Percentiles rank a stretch among this genome's conserved stretches.
phyloP scores from a whole-genome alignment of 2,329 filamentous ascomycete genomes.

The Aspergillus versicolor region DNA sequence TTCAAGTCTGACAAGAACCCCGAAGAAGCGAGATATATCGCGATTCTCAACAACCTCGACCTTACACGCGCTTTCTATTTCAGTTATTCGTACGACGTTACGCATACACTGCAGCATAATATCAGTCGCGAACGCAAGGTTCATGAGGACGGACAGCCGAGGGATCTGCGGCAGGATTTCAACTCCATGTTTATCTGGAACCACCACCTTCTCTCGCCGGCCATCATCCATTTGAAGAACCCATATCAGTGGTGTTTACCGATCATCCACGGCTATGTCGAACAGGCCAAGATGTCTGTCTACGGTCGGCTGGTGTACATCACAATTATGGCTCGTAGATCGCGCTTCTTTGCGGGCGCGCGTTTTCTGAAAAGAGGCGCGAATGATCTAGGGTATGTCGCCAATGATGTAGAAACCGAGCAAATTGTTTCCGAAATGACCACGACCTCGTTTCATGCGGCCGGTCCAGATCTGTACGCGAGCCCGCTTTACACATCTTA shows the following conservation, averaged over 20 bases:
- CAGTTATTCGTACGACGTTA: constrained; percentile 97
- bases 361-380: constrained; percentile 91
- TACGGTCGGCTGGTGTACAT: constrained; percentile 90
- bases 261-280: constrained; percentile 93
- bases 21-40: constrained; percentile 85
- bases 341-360: constrained; percentile 89
- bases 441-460: constrained; percentile 92
- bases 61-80: constrained; percentile 93
- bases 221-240: constrained; percentile 67
- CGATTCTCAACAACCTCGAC: constrained; percentile 87
- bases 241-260: constrained; percentile 95
- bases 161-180: constrained; percentile 71
- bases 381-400: constrained; percentile 92
- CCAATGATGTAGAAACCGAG: constrained; percentile 98
- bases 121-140: constrained; percentile 76
- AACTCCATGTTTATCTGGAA: constrained; percentile 99
- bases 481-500: constrained; percentile 95
- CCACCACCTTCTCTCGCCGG: constrained; percentile 78
- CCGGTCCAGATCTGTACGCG: constrained; percentile 78
- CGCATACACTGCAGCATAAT: constrained; percentile 86
- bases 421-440: constrained; percentile 95
- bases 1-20: constrained; percentile 79
- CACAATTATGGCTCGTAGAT: constrained; percentile 88
- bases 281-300: constrained; percentile 80
- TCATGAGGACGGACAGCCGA: constrained; percentile 63